These are phyloP conservation scores for Coleophoma crateriformis DNA, from an alignment of 2,329 filamentous ascomycete species.

Conservation along the genomic window DNA sequence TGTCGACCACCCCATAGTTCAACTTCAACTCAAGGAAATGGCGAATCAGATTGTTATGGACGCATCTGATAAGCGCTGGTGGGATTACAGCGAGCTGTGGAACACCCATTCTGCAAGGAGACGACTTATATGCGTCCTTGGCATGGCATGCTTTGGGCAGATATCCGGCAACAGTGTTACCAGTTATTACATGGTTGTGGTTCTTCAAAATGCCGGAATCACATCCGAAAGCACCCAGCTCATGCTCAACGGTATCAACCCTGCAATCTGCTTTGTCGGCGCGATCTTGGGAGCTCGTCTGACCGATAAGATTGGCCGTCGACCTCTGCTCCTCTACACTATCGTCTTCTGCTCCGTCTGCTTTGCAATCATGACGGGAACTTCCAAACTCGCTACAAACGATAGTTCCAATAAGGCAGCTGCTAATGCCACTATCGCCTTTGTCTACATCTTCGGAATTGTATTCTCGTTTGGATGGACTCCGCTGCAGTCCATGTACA, in stretches of 20 bases:
- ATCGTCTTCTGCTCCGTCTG: constrained; percentile 40
- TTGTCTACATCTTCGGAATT: constrained; percentile 48
- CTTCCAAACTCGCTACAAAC: constrained; percentile 34
- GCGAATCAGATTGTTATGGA: constrained; percentile 17
- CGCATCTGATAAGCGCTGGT: constrained; percentile 25
- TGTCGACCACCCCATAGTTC: constrained; percentile 16
- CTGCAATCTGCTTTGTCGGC: constrained; percentile 30
- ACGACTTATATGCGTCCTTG: constrained; percentile 24
- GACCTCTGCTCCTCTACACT: constrained; percentile 38
- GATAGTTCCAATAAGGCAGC: constrained; percentile 21
- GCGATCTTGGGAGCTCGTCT: constrained; percentile 13
- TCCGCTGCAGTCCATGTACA: constrained; percentile 43
- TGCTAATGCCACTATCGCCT: constrained; percentile 40
- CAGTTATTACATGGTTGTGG: constrained; percentile 19
- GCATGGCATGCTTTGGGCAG: constrained; percentile 26
- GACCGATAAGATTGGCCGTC: constrained; percentile 22
- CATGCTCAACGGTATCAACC: constrained; percentile 33
- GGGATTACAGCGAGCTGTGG: constrained; percentile 23
- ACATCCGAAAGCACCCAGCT: constrained; percentile 32
- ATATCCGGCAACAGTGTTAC: constrained; percentile 27
- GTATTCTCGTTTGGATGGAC: constrained; percentile 47
- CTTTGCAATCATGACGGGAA: constrained; percentile 44
- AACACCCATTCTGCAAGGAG: constrained; percentile 18
- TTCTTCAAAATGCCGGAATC: constrained; percentile 19
- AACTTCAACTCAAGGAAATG: constrained; percentile 24